Base-by-base conservation (phyloP, 2,329 filamentous ascomycete species). In the Calcarisporium arbuscula region DNA sequence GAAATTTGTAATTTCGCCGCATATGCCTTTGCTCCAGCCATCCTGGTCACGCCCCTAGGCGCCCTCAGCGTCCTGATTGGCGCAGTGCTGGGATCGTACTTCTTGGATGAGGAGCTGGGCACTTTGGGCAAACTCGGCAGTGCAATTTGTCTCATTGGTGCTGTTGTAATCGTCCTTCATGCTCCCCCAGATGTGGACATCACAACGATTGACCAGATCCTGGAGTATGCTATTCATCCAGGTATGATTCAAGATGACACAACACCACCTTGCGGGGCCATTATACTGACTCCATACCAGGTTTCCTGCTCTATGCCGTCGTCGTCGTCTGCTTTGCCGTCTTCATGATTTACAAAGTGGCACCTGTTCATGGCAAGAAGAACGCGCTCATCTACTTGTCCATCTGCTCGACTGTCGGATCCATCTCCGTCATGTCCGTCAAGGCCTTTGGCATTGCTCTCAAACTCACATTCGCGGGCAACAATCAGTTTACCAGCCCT, bases 401-500 rank as follows among this genome's bases (percentile, higher is more conserved):
- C 48, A 96, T 98, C 50, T 98, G 92, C 72, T 95, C 89, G 33
- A 94, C 89, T 4, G 89, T 95, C 44, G 92, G 92, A 51, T 95
- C 89, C 34, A 83, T 98, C 42, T 96, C 92, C 10, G 90, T 98
- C 68, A 98, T 98, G 92, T 88, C 92, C 20, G 85, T 96, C 62
- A 98, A 98, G 69, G 92, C 92, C 5, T 96, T 98, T 51, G 92
- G 92, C 38, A 95, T 96, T 57, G 94, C 92, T 22, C 71, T 98
- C 46, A 98, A 98, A 65, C 79, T 98, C 53, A 96, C 90, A 1
- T 77, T 98, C 47, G 80, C 74, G 30, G 92, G 90, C 35, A 83
- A 94, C 62, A 98, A 98, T 62, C 92, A 98, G 61, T 95, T 98
- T 60, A 79, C 77, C 5, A 86, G 94, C 50, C 86, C 94, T 3